Conservation (phyloP, 371 early-diverging fungal genomes). For the Chytridiales sp. region DNA sequence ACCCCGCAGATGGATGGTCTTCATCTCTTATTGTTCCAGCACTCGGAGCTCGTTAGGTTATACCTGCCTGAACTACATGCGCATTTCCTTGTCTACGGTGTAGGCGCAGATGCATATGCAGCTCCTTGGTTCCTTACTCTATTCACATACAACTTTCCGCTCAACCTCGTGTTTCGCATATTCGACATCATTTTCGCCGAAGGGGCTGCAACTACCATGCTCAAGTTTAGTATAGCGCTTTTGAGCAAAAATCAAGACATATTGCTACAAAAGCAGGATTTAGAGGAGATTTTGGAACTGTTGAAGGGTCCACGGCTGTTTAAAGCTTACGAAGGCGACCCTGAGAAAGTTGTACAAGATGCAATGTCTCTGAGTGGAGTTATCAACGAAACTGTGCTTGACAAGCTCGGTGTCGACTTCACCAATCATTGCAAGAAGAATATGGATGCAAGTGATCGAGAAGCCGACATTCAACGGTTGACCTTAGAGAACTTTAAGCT, state of each 20-base stretch:
- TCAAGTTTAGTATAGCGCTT: conserved; percentile 77
- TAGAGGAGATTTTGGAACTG: conserved; percentile 73
- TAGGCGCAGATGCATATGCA: conserved; percentile 80
- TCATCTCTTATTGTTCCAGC: conserved; percentile 78
- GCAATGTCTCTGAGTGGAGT: conserved; percentile 63
- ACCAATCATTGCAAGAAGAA: no score
- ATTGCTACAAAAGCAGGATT: conserved; percentile 67
- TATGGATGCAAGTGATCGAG: no score
- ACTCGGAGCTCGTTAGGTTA: conserved; percentile 72
- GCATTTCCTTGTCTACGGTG: conserved; percentile 72
- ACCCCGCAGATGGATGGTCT: conserved; percentile 79
- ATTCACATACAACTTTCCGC: conserved; percentile 86
- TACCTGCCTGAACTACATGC: conserved; percentile 69
- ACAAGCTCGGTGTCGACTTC: conserved; percentile 58
- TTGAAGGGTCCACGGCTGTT: conserved; percentile 68
- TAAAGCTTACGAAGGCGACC: conserved; percentile 53
- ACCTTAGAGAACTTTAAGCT: no score
- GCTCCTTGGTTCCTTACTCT: conserved; percentile 76
- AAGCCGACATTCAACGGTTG: no score
- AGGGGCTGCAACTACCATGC: conserved; percentile 68
- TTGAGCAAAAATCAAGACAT: conserved; percentile 67
- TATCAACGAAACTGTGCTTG: conserved; percentile 62
- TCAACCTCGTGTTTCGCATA: conserved; percentile 78
- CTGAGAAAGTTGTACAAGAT: conserved; percentile 69
- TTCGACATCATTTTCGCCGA: conserved; percentile 88